Evolutionary conservation across 23 red algal species (phyloP), one percentile per base, ranked within the genome.

Genomic region (Chondrus crispus): DNA sequence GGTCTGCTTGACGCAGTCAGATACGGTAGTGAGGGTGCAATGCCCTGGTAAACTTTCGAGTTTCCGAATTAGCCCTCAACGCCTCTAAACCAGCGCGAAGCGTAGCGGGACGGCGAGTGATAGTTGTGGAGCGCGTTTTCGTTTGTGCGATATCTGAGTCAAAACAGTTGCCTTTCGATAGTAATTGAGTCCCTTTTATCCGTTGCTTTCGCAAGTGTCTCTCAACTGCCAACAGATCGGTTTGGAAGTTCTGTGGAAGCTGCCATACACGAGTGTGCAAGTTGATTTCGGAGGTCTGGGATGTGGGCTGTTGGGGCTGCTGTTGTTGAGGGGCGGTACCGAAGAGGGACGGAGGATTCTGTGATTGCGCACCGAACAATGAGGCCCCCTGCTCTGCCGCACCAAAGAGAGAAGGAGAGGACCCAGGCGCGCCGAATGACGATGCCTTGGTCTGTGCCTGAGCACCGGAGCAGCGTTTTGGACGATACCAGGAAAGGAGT

Each of bases 151-250:
- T 51, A 43, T 44, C 68, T 8, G 47, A 64, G 63, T 89, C 85
- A 26, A 78, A 46, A 75, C 46, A 41, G 8, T 40, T 55, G 1
- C 75, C 55, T 38, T 80, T 77, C 28, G 62, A 43, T 49, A 30
- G 73, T 19, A 92, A 45, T 20, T 44, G 53, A 3, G 74, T 35
- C 26, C 40, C 74, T 46, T 92, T 92, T 10, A 45, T 68, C 6
- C 77, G 40, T 40, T 92, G 88, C 32, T 92, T 75, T 19, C 68
- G 62, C 16, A 92, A 44, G 39, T 92, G 88, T 40, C 75, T 52
- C 33, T 92, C 88, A 0, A 92, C 74, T 3, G 75, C 88, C 22
- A 80, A 78, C 51, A 92, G 52, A 44, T 80, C 62, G 58, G 51
- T 92, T 41, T 68, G 46, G 30, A 68, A 60, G 46, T 92, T 77